Base-by-base conservation (phyloP, 2,329 filamentous ascomycete species). In the Trichoderma afroharzianum region DNA sequence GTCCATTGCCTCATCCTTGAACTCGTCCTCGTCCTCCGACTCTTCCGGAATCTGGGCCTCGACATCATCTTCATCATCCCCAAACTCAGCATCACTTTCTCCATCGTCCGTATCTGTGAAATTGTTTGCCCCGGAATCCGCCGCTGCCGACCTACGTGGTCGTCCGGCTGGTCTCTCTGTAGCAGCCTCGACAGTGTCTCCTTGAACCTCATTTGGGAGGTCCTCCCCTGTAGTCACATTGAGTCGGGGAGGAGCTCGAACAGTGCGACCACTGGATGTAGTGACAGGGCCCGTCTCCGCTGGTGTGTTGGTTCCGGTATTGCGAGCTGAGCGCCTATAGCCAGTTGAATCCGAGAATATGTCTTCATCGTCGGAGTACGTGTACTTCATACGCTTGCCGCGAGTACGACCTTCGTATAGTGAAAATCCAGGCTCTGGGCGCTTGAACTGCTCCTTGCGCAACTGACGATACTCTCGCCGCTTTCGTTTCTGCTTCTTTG, bases 381-480 rank as follows among this genome's bases (percentile, higher is more conserved):
- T 99, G 79, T 99, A 99, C 81, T 95, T 97, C 83, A 97, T 92
- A 73, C 95, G 92, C 85, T 99, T 98, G 71, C 96, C 96, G 72
- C 96, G 90, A 6, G 97, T 99, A 68, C 96, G 93, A 63, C 96
- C 96, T 83, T 99, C 96, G 80, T 99, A 99, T 71, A 97, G 85
- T 1, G 95, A 98, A 79, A 95, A 97, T 5, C 94, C 94, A 11
- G 92, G 91, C 76, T 97, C 95, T 6, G 94, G 94, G 6, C 94
- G 90, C 75, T 92, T 88, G 82, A 98, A 98, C 72, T 93, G 91
- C 73, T 95, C 93, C 78, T 95, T 95, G 74, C 93, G 93, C 76
- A 90, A 87, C 79, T 93, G 89, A 18, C 96, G 91, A 78, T 99
- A 98, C 77, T 99, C 96, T 71, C 96, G 92, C 58, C 95, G 92